Base-by-base conservation (phyloP, 2,329 filamentous ascomycete species). In the Xylariaceae sp. region DNA sequence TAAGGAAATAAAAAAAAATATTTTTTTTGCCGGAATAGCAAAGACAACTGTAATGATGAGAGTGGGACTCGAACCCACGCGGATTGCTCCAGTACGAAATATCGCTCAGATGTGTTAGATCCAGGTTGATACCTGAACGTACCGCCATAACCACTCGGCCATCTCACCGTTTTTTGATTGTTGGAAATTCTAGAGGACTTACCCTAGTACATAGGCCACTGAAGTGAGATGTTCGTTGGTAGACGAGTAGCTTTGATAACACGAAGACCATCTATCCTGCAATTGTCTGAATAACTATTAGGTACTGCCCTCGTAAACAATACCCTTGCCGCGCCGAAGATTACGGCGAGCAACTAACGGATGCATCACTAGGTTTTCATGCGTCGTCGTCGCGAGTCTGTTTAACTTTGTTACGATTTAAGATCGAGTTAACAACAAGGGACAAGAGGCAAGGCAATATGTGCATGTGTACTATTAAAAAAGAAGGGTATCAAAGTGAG, bases 1-100 rank as follows among this genome's bases (percentile, higher is more conserved):
- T n/a, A n/a, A n/a, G 8, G 26, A 26, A 26, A 5, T 4, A 26
- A 8, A 8, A 39, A 16, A 12, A 48, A 30, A 16, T 43, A 13
- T 26, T 8, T 8, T 26, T 9, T 13, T 15, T 5, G 10, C n/a
- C n/a, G n/a, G 21, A 42, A 15, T 12, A 15, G 15, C 41, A 54
- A 61, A 52, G 53, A 5, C 39, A 51, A 55, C 42, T 3, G 13
- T 10, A 40, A 39, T 69, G 68, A 71, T 63, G 61, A 68, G 63
- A 68, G 68, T 71, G 68, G 67, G 69, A 71, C 65, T 71, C 66
- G 68, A 71, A 71, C 69, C 69, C 69, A 71, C 68, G 69, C 66
- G 68, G 68, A 70, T 68, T 68, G 64, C 66, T 66, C 65, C 64
- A 68, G 65, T 65, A 63, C 66, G 66, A 68, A 46, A 50, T 43